Evolutionary conservation across 2,329 filamentous ascomycete species (phyloP).

Genomic region (Phaeosphaeria sp.): DNA sequence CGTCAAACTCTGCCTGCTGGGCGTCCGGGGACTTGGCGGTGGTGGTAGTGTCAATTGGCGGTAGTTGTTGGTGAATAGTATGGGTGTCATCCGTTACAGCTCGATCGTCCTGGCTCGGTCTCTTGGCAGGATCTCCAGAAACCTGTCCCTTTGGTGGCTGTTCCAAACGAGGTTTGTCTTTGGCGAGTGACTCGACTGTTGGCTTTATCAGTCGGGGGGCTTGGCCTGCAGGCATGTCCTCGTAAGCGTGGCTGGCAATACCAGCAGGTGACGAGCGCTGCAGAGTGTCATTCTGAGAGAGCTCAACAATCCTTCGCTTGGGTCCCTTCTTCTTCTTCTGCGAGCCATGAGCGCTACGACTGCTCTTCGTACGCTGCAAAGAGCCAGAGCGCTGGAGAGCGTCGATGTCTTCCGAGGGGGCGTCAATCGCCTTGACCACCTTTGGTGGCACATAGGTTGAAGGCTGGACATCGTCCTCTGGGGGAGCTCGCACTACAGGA

Average conservation of each 20-base stretch:
- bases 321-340: constrained; percentile 65
- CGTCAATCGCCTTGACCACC: constrained; percentile 36
- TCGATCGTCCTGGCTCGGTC: constrained; percentile 27
- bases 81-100: constrained; percentile 27
- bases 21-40: constrained; percentile 21
- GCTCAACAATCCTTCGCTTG: constrained; percentile 64
- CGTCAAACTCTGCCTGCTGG: constrained; percentile 63
- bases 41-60: constrained; percentile 40
- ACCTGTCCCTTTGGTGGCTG: constrained; percentile 30
- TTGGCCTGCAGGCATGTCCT: constrained; percentile 24
- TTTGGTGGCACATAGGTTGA: constrained; percentile 69
- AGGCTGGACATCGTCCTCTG: constrained; percentile 64
- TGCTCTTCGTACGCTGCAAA: constrained; percentile 46
- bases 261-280: constrained; percentile 36
- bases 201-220: constrained; percentile 26
- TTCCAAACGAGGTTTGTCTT: constrained; percentile 34
- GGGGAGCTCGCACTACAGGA: constrained; percentile 76
- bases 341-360: constrained; percentile 52
- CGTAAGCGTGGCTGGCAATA: constrained; percentile 39
- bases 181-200: constrained; percentile 11
- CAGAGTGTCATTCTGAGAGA: constrained; percentile 56
- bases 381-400: constrained; percentile 32
- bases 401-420: constrained; percentile 21
- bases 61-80: constrained; percentile 36
- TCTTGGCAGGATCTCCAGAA: constrained; percentile 41